These are phyloP conservation scores for Suhomyces taliae DNA, from an alignment of 1,139 yeast species.

Conservation along the genomic window DNA sequence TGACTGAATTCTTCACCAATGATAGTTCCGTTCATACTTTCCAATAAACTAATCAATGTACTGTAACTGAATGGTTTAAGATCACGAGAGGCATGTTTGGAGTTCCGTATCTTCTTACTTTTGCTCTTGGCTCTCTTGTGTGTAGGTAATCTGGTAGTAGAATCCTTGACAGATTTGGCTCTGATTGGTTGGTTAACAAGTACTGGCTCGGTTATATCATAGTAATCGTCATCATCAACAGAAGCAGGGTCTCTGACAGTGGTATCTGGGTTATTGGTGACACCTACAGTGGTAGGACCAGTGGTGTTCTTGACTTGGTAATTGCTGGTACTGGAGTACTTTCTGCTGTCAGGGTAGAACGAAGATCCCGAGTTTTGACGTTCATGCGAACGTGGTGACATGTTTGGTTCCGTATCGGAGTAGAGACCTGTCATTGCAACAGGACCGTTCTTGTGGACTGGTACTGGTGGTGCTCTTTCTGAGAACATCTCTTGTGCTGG, in stretches of 20 bases:
- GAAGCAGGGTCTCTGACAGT: neutral
- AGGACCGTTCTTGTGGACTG: neutral
- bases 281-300: slow-evolving; percentile 2
- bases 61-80: slow-evolving; percentile 57
- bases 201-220: slow-evolving; percentile 43
- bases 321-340: slow-evolving; percentile 3
- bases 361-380: slow-evolving; percentile 6
- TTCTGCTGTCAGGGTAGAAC: slow-evolving; percentile 9
- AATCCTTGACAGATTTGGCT: slow-evolving; percentile 38
- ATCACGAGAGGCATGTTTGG: slow-evolving; percentile 17
- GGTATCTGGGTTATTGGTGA: neutral
- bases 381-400: neutral
- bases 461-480: neutral
- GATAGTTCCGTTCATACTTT: slow-evolving; percentile 63
- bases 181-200: slow-evolving; percentile 31
- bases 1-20: slow-evolving; percentile 72
- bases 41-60: slow-evolving; percentile 56
- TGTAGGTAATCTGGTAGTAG: slow-evolving; percentile 17
- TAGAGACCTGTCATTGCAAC: neutral
- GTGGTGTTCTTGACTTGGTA: slow-evolving; percentile 5
- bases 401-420: neutral
- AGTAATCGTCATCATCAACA: slow-evolving; percentile 33
- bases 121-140: slow-evolving; percentile 15
- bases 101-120: slow-evolving; percentile 18
- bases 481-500: neutral